phyloP scores from a whole-genome alignment of 2,329 filamentous ascomycete species.

The Diplocarpon mali region DNA sequence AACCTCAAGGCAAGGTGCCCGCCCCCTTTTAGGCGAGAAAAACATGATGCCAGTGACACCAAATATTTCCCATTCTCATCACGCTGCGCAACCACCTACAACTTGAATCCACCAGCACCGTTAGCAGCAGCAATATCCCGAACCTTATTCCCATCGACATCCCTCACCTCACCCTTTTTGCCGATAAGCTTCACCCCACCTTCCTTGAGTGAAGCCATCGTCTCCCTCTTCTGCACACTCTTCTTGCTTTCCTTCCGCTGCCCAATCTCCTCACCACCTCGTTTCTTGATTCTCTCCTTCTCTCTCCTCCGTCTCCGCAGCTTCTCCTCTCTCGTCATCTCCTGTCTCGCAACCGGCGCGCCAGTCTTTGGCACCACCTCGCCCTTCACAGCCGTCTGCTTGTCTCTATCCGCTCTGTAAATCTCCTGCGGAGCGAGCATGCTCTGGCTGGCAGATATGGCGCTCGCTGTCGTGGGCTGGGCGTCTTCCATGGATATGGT shows the following conservation, averaged over 20 bases:
- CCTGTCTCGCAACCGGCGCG: constrained; percentile 66
- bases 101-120: constrained; percentile 47
- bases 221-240: constrained; percentile 41
- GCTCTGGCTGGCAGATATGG: constrained; percentile 55
- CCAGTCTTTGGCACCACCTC: constrained; percentile 73
- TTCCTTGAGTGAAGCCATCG: constrained; percentile 52
- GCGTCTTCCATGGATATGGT: constrained; percentile 92
- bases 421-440: constrained; percentile 90
- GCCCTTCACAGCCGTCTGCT: constrained; percentile 41
- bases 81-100: constrained; percentile 31
- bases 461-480: constrained; percentile 70
- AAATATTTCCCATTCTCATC: no score
- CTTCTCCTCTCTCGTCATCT: constrained; percentile 84
- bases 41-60: no score
- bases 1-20: no score
- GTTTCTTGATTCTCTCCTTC: constrained; percentile 75
- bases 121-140: constrained; percentile 39
- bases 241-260: constrained; percentile 47
- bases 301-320: constrained; percentile 62
- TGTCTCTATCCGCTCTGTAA: constrained; percentile 68
- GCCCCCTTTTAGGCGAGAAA: no score
- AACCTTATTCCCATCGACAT: constrained; percentile 72
- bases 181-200: constrained; percentile 88
- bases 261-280: constrained; percentile 37
- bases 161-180: constrained; percentile 73